These are phyloP conservation scores for Thymus quinquecostatus DNA, from an alignment of 257 asterid species.

Conservation along the genomic window DNA sequence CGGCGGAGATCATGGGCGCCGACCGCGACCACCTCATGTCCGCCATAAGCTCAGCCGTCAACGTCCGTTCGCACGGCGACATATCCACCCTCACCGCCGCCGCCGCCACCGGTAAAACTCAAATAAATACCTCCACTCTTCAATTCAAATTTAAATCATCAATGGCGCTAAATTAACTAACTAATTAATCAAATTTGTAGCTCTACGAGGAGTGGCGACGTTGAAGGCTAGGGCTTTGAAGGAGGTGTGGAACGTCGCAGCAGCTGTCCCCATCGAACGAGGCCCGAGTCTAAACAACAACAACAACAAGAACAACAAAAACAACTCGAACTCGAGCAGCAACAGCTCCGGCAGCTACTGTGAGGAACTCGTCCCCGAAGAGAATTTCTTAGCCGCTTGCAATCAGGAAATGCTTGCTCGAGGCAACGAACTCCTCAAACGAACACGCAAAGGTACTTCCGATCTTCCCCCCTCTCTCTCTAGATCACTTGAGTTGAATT, in stretches of 20 bases:
- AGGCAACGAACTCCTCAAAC: constrained; percentile 88
- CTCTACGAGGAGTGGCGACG: constrained; percentile 95
- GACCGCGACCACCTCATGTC: constrained; percentile 92
- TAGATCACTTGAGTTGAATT: too few species aligned
- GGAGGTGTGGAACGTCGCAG: constrained; percentile 96
- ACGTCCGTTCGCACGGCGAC: constrained; percentile 84
- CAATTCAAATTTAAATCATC: background rate
- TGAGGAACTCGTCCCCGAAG: constrained; percentile 73
- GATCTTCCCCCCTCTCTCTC: background rate
- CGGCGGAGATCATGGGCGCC: constrained; percentile 93
- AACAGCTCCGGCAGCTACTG: constrained; percentile 44
- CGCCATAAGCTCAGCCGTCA: constrained; percentile 95
- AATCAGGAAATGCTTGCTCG: constrained; percentile 92
- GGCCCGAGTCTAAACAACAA: constrained; percentile 44
- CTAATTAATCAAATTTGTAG: constrained; percentile 32
- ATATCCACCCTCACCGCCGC: constrained; percentile 97
- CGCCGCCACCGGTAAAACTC: constrained; percentile 79
- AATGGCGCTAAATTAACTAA: background rate
- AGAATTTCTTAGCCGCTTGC: constrained; percentile 87
- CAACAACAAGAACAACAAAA: constrained; percentile 19
- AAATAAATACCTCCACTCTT: background rate
- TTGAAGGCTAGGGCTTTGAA: constrained; percentile 90
- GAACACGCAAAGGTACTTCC: constrained; percentile 80
- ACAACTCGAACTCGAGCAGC: constrained; percentile 43
- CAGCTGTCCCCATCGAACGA: constrained; percentile 71